Evolutionary conservation across 495 filamentous ascomycete genomes (phyloP).

Genomic region (Talaromyces adpressus): DNA sequence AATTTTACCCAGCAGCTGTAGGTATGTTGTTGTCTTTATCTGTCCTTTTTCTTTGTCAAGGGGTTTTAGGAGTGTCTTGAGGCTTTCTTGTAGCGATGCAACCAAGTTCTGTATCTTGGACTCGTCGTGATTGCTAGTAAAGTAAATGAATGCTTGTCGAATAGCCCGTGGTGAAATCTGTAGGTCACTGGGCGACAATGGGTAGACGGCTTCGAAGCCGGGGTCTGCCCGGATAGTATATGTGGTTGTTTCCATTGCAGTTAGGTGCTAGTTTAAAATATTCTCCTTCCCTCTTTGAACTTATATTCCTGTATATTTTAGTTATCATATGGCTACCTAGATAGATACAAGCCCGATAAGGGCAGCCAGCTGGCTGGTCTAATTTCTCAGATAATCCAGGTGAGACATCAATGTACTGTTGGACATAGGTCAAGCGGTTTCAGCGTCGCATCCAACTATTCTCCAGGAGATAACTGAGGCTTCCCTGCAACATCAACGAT

Average conservation of each 20-base stretch:
- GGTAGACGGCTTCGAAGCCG: not conserved
- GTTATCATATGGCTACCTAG: no score
- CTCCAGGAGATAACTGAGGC: no score
- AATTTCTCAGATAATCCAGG: no score
- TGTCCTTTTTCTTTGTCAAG: not conserved
- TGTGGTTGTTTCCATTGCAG: not conserved
- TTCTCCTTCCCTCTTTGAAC: not conserved
- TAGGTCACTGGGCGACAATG: not conserved
- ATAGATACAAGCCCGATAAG: no score
- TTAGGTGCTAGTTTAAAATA: not conserved
- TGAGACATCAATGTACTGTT: no score
- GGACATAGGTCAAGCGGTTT: no score
- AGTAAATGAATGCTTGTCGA: not conserved
- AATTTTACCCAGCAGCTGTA: not conserved
- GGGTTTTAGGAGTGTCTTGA: not conserved
- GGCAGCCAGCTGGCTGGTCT: no score
- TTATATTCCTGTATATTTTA: no score
- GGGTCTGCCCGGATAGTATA: not conserved
- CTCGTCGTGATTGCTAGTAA: not conserved
- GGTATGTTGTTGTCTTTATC: not conserved
- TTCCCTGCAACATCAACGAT: no score
- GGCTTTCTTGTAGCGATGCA: not conserved
- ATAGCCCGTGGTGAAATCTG: not conserved
- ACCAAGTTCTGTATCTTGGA: not conserved
- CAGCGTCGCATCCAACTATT: no score